phyloP scores from a whole-genome alignment of 2,329 filamentous ascomycete species.

The Pseudocercospora cruenta region DNA sequence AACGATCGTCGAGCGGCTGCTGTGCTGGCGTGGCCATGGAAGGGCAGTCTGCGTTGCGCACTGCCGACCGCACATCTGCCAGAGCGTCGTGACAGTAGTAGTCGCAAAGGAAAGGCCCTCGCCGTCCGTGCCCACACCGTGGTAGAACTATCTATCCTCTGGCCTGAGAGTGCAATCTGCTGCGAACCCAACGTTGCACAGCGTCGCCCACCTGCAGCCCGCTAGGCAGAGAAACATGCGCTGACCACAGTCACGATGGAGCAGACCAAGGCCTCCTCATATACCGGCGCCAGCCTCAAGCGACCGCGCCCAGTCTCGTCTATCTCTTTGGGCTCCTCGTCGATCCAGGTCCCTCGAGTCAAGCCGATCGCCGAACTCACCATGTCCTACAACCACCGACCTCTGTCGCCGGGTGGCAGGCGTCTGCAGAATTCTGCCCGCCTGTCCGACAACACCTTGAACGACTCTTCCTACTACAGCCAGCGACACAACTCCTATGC shows the following conservation, averaged over 20 bases:
- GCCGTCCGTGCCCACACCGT: slow-evolving; percentile 6
- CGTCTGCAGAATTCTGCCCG: slow-evolving; percentile 40
- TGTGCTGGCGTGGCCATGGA: not conserved
- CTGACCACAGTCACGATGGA: slow-evolving; percentile 22
- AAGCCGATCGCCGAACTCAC: slow-evolving; percentile 30
- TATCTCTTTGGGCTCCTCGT: slow-evolving; percentile 1
- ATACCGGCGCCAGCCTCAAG: slow-evolving; percentile 12
- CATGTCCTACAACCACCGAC: slow-evolving; percentile 41
- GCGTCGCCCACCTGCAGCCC: slow-evolving; percentile 4
- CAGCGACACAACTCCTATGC: slow-evolving; percentile 34
- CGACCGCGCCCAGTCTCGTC: slow-evolving; percentile 18
- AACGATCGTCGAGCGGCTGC: not conserved
- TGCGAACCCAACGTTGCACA: slow-evolving; percentile 16
- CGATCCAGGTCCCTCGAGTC: slow-evolving; percentile 26
- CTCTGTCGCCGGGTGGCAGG: slow-evolving; percentile 40
- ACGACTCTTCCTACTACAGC: slow-evolving; percentile 36
- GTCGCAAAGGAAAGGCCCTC: slow-evolving; percentile 2
- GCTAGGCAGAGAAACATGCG: slow-evolving; percentile 13
- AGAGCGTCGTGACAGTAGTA: not conserved
- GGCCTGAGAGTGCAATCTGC: not conserved
- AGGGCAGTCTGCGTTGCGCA: not conserved
- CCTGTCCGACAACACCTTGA: slow-evolving; percentile 35
- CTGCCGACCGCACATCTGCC: slow-evolving; percentile 7
- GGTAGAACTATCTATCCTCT: not conserved
- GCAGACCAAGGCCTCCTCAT: slow-evolving; percentile 19